Evolutionary conservation across 129 eudicot genomes (phyloP).

Genomic region (Chrysanthemum makinoi): DNA sequence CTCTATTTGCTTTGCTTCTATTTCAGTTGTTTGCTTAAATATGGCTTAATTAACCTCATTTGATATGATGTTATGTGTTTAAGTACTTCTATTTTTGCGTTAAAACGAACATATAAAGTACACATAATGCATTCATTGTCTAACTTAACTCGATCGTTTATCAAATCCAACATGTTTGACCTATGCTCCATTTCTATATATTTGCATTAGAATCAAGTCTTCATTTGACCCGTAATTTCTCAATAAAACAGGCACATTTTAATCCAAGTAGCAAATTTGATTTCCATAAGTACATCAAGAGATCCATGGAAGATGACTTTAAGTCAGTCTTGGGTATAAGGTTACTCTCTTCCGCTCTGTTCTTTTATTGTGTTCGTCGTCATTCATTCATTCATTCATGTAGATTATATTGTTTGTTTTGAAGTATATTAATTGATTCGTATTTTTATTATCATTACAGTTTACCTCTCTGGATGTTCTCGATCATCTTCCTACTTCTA

Average conservation of each 20-base stretch:
- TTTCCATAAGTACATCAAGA: slow-evolving; percentile 72
- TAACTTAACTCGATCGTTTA: too few relatives aligned
- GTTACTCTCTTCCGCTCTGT: slow-evolving; percentile 19
- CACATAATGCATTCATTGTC: neutral
- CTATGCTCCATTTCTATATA: neutral
- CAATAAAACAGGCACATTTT: slow-evolving; percentile 54
- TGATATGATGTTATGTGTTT: neutral
- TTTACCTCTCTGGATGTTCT: slow-evolving; percentile 61
- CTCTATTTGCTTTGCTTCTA: neutral
- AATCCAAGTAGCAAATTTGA: slow-evolving; percentile 66
- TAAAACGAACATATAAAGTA: neutral
- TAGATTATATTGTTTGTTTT: neutral
- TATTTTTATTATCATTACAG: slow-evolving; percentile 34
- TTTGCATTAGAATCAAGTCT: neutral
- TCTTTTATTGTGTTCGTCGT: neutral
- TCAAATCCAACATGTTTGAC: neutral
- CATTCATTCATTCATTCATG: slow-evolving; percentile 10
- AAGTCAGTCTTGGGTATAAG: slow-evolving; percentile 72
- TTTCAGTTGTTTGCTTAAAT: neutral
- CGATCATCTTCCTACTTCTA: slow-evolving; percentile 49
- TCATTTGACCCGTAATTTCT: neutral
- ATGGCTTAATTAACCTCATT: neutral
- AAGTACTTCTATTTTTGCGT: neutral
- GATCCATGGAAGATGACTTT: slow-evolving; percentile 83
- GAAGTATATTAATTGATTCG: neutral